These are phyloP conservation scores for Apostasia ramifera DNA, from an alignment of 106 monocot genomes.

Conservation along the genomic window DNA sequence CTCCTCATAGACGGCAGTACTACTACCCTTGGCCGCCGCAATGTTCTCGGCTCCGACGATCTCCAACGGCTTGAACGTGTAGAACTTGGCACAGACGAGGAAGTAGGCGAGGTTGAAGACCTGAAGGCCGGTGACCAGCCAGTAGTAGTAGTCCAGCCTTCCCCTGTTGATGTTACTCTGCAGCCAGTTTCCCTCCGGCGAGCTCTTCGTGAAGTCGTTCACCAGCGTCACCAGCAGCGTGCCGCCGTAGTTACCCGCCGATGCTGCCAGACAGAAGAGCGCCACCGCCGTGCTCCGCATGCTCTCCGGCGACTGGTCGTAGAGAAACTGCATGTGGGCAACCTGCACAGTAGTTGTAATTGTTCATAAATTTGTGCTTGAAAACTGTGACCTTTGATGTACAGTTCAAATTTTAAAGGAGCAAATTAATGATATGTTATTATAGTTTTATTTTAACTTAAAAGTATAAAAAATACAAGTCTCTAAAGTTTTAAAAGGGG, in stretches of 20 bases:
- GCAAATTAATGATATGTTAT: too few species aligned
- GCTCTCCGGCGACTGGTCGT: slow-evolving; percentile 74
- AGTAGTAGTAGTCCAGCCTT: slow-evolving; percentile 29
- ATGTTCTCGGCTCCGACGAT: neutral
- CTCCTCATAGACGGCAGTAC: too few species aligned
- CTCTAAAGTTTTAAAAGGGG: too few species aligned
- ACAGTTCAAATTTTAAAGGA: too few species aligned
- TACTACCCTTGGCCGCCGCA: neutral
- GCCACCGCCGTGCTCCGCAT: slow-evolving; percentile 58
- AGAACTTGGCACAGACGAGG: slow-evolving; percentile 12
- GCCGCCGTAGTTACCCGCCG: slow-evolving; percentile 45
- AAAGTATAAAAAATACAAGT: too few species aligned
- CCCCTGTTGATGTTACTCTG: slow-evolving; percentile 35
- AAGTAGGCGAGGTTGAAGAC: slow-evolving; percentile 19
- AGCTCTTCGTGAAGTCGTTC: slow-evolving; percentile 18
- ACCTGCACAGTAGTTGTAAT: too few species aligned
- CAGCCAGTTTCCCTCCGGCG: slow-evolving; percentile 36
- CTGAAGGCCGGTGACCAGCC: slow-evolving; percentile 14
- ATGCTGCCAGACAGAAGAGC: slow-evolving; percentile 41
- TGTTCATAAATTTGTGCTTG: too few species aligned
- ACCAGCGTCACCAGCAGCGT: slow-evolving; percentile 49
- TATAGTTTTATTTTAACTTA: too few species aligned
- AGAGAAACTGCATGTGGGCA: slow-evolving; percentile 56
- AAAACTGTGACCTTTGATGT: too few species aligned
- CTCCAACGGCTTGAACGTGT: slow-evolving; percentile 26